Evolutionary conservation across 2,329 filamentous ascomycete species (phyloP).

Genomic region (Scorias spongiosa): DNA sequence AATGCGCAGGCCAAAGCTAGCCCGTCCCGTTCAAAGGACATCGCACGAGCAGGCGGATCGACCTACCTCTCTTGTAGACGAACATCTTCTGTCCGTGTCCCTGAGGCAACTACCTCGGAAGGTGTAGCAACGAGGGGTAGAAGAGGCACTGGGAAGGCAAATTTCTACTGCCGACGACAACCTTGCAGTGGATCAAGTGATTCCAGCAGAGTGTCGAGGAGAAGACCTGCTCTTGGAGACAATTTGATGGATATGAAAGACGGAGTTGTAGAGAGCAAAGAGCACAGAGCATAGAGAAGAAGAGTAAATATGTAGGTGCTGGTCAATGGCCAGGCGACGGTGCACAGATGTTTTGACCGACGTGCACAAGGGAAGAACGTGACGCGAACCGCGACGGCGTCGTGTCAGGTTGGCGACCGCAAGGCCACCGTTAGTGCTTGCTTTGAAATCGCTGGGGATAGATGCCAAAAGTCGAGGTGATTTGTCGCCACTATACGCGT

Average conservation of each 20-base stretch:
- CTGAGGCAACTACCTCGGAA: slow-evolving; percentile 12
- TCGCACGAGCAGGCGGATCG: slow-evolving; percentile 3
- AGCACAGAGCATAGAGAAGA: neutral
- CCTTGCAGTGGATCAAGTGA: too few species aligned
- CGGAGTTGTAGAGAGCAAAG: neutral
- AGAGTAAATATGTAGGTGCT: neutral
- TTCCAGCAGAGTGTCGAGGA: neutral
- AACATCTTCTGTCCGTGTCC: slow-evolving; percentile 34
- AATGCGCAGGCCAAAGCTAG: neutral
- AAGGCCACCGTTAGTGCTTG: neutral
- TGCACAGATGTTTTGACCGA: neutral
- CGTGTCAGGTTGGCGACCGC: neutral
- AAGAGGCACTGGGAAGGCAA: neutral
- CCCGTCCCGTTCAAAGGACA: neutral
- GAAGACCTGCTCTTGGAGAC: neutral
- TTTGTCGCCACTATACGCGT: neutral
- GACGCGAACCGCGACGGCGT: neutral
- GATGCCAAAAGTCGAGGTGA: slow-evolving; percentile 1
- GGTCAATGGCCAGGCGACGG: neutral
- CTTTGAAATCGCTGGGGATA: neutral
- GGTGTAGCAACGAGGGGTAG: slow-evolving; percentile 2
- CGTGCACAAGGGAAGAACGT: neutral
- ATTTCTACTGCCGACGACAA: neutral
- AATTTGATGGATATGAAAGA: neutral
- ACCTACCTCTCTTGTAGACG: slow-evolving; percentile 47